A percentile compares a stretch with the other conserved stretches of the same genome.
Conservation (phyloP, 2,329 filamentous ascomycete genomes). For the Colletotrichum higginsianum region DNA sequence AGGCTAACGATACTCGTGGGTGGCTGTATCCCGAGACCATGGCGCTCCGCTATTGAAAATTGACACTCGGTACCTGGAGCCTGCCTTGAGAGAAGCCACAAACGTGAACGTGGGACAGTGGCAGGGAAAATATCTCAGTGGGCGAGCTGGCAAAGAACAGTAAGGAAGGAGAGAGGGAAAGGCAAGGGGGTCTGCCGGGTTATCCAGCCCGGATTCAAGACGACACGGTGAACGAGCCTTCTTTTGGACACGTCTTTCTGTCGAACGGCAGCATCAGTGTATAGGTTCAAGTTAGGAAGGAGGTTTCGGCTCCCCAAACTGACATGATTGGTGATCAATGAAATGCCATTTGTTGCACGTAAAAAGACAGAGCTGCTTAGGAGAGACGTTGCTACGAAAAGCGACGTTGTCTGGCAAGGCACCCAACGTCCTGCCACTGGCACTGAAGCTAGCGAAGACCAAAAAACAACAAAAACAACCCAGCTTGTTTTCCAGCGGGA, state of each 20-base stretch:
- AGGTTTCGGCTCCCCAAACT: not conserved
- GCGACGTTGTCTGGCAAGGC: not conserved
- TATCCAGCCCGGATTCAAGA: not conserved
- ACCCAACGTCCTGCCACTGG: not conserved
- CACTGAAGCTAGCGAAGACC: not conserved
- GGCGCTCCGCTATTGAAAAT: slow-evolving; percentile 2
- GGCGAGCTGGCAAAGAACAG: not conserved
- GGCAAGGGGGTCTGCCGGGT: not conserved
- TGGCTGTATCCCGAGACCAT: slow-evolving; percentile 1
- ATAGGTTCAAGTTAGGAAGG: too few relatives aligned
- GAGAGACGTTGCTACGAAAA: not conserved
- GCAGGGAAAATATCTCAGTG: not conserved
- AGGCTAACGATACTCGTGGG: not conserved
- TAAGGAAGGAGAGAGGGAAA: too few relatives aligned
- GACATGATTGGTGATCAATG: too few relatives aligned
- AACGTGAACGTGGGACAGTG: not conserved
- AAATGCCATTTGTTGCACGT: not conserved
- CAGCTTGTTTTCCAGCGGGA: not conserved
- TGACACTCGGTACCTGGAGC: too few relatives aligned
- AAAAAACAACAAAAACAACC: too few relatives aligned
- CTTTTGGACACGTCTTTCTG: not conserved
- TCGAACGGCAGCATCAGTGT: not conserved
- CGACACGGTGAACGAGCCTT: too few relatives aligned
- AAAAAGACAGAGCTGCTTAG: not conserved
- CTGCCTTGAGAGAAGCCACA: not conserved